Percentiles rank a stretch among this genome's conserved stretches.
These are phyloP conservation scores for Beverwykella pulmonaria DNA, from an alignment of 495 filamentous ascomycete genomes.

Conservation along the genomic window DNA sequence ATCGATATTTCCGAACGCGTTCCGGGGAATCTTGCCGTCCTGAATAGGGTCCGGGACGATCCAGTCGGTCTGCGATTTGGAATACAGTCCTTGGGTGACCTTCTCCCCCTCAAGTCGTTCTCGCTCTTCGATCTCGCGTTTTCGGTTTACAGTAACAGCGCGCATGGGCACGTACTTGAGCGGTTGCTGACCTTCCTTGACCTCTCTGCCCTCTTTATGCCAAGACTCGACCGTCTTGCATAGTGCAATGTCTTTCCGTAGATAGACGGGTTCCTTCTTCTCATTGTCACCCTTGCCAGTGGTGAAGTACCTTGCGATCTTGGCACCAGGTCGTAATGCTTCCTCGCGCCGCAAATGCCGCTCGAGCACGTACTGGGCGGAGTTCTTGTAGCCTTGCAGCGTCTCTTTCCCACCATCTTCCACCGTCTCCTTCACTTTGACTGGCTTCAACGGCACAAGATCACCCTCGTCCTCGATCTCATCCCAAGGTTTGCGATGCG, in stretches of 20 bases:
- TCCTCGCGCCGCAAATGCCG: conserved; percentile 92
- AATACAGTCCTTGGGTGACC: conserved; percentile 82
- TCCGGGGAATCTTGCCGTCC: conserved; percentile 88
- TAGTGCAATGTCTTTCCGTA: conserved; percentile 73
- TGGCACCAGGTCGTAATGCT: conserved; percentile 70
- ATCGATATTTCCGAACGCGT: conserved; percentile 96
- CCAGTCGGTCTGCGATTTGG: conserved; percentile 84
- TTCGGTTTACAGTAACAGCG: conserved; percentile 83
- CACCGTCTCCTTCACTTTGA: conserved; percentile 63
- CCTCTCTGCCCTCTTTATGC: conserved; percentile 91
- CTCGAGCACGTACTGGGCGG: conserved; percentile 79
- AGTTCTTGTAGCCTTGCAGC: conserved; percentile 83
- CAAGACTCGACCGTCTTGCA: conserved; percentile 94
- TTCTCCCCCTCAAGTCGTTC: conserved; percentile 78
- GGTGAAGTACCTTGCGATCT: conserved; percentile 73
- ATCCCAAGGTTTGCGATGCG: conserved; percentile 68
- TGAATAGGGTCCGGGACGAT: conserved; percentile 83
- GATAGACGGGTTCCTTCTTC: conserved; percentile 79
- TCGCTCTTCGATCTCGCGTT: conserved; percentile 85
- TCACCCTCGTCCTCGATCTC: conserved; percentile 76
- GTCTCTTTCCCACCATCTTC: conserved; percentile 74
- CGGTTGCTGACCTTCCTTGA: conserved; percentile 68
- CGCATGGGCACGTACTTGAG: conserved; percentile 88
- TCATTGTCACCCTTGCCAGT: conserved; percentile 65
- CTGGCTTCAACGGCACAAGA: conserved; percentile 68